Base-by-base conservation (phyloP, 208 protist genomes). In the Angomonas deanei region DNA sequence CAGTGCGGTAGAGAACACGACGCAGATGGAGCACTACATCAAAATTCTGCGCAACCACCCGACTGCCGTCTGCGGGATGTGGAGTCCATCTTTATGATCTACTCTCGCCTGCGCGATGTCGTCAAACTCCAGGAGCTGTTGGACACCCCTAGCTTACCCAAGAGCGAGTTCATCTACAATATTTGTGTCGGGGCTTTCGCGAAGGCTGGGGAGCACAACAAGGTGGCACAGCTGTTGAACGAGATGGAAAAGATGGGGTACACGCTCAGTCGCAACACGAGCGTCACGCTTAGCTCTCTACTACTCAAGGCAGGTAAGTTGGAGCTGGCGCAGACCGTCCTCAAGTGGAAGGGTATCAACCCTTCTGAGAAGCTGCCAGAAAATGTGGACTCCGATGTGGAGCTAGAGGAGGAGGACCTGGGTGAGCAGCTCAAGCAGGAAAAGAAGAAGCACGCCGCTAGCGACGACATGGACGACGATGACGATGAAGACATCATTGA, bases 281-380 rank as follows among this genome's bases (percentile, higher is more conserved):
- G 84, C 60, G 72, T 96, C 3, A 82, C 78, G n/a, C 70, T 96
- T 11, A 96, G 90, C 52, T 85, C 84, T 33, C 71, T 96, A 47
- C 69, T 96, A n/a, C 71, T 96, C 17, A 96, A 93, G 64, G 84
- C 86, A 0, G 90, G 90, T 0, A 96, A 92, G 63, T 27, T 88
- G 31, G 83, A 96, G 61, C 66, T 96, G 38, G 90, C 90, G 31
- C 86, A 93, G 59, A 86, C 77, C 15, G 86, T 96, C 32, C 75
- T 96, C 17, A 85, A 83, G 65, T 92, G 84, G 84, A 94, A 92
- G 52, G 83, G 83, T n/a, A 60, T 81, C 11, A 39, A 70, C 0
- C 66, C 72, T 1, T 33, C 55, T 1, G 54, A 66, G 2, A 15
- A 46, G n/a, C 24, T 17, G 24, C 33, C 30, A 1, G 57, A 32